Base-by-base conservation (phyloP, 2,329 filamentous ascomycete genomes). In the Pestalotiopsis sp. region DNA sequence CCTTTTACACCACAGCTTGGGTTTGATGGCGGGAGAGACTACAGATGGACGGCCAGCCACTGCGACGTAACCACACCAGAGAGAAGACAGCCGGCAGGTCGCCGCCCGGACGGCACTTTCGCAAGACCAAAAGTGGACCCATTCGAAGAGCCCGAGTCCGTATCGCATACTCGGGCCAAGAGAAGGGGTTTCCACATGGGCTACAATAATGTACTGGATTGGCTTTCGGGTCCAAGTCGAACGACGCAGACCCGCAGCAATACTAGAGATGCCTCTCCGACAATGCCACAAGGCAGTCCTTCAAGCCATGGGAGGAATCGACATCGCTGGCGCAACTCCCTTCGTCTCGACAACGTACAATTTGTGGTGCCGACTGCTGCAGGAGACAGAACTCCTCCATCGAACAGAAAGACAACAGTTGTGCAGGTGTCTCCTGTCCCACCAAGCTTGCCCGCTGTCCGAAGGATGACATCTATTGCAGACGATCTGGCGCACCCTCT, bases 1-100 rank as follows among this genome's bases (percentile, higher is more conserved):
- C 83, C 83, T 0, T 83, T 84, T 31, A 84, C 82, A 1, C 81
- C 83, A 13, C 80, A 84, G 66, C 77, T 84, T 25, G 82, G 82
- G 65, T 83, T 83, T 60, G 83, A 85, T 69, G 80, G 83, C 20
- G 81, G 83, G 1, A 75, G 84, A 56, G 83, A 85, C 67, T 83
- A 81, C 68, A 75, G 78, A 61, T 83, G 80, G 78, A 77, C 70
- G 41, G 62, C 66, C 41, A 67, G 71, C 36, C 72, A 74, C 23
- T 63, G 11, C 12, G 38, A 17, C 7, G 14, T 20, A 13, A 23
- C 31, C 9, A 38, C 31, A 9, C 59, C 27, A 11, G 27, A 12
- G 17, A 61, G 20, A 27, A 31, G 27, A 59, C 13, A 13, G 23
- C 23, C 23, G 11, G n/a, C 23, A 59, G 23, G 11, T 25, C 25